Evolutionary conservation across 441 rosid genomes (phyloP).

Genomic region (Populus hybrid): DNA sequence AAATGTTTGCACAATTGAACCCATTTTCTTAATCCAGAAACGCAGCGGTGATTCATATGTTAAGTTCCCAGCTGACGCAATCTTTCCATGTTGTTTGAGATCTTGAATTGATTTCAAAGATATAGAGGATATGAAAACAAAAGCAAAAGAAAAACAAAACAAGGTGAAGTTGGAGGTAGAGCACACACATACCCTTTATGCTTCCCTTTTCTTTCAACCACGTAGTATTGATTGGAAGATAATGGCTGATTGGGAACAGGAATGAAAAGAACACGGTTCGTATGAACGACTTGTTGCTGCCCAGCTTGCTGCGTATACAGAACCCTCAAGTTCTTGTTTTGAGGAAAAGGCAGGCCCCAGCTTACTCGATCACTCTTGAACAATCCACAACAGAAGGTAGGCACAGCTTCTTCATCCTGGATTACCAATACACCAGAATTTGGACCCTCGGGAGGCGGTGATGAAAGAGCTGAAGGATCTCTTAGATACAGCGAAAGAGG

Average conservation of each 20-base stretch:
- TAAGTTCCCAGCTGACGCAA: neutral
- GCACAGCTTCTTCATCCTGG: slow-evolving; percentile 35
- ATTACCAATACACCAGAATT: slow-evolving; percentile 35
- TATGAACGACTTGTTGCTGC: neutral
- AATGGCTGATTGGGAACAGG: slow-evolving; percentile 32
- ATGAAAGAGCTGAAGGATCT: slow-evolving; percentile 27
- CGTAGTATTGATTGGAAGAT: slow-evolving; percentile 47
- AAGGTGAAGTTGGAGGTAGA: neutral
- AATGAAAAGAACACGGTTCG: slow-evolving; percentile 35
- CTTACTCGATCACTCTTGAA: slow-evolving; percentile 21
- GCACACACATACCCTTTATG: slow-evolving; percentile 40
- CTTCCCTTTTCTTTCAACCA: slow-evolving; percentile 32
- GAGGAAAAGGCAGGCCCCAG: slow-evolving; percentile 22
- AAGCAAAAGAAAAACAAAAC: neutral
- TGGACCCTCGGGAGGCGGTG: slow-evolving; percentile 48
- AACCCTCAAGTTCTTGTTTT: slow-evolving; percentile 25
- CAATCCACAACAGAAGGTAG: slow-evolving; percentile 41
- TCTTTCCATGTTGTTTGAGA: neutral
- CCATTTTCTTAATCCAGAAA: neutral
- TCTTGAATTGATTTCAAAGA: neutral
- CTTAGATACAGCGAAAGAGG: slow-evolving; percentile 44
- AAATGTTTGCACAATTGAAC: neutral
- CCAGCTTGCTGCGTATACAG: neutral
- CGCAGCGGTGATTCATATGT: neutral
- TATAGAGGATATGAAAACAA: neutral